A percentile compares a stretch with the other conserved stretches of the same genome.
These are phyloP conservation scores for Chlorella ohadii DNA, from an alignment of 139 green algal species.

Conservation along the genomic window DNA sequence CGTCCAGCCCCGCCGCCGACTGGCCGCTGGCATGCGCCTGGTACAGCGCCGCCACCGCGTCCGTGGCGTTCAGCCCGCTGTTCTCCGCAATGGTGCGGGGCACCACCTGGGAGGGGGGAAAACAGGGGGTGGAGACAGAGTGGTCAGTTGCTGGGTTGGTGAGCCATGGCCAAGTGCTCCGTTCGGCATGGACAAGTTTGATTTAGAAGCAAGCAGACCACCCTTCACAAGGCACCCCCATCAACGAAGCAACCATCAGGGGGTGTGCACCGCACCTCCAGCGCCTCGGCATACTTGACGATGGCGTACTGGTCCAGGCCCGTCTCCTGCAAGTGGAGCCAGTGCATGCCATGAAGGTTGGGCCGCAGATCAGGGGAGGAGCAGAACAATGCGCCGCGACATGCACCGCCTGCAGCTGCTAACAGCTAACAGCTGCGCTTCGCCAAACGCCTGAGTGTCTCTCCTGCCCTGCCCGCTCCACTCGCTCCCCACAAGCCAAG, in stretches of 20 bases:
- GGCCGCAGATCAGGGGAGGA: neutral
- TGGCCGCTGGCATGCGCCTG: conserved; percentile 86
- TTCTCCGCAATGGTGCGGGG: conserved; percentile 95
- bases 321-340: conserved; percentile 79
- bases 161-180: too few relatives aligned
- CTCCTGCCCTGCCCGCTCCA: neutral
- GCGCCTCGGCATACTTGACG: conserved; percentile 89
- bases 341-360: conserved; percentile 11
- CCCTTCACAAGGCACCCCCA: too few relatives aligned
- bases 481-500: neutral
- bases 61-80: conserved; percentile 74
- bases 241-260: too few relatives aligned
- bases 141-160: too few relatives aligned
- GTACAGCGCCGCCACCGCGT: conserved; percentile 85
- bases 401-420: too few relatives aligned
- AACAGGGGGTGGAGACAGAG: too few relatives aligned
- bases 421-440: too few relatives aligned
- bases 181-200: too few relatives aligned
- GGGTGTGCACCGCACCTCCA: conserved; percentile 85
- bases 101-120: conserved; percentile 42
- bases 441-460: too few relatives aligned
- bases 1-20: conserved; percentile 81
- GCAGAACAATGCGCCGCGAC: too few relatives aligned
- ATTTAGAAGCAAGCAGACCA: too few relatives aligned
- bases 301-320: conserved; percentile 98